Evolutionary conservation across 176 grass and related monocot genomes (phyloP).

Genomic region (Saccharum officinarum): DNA sequence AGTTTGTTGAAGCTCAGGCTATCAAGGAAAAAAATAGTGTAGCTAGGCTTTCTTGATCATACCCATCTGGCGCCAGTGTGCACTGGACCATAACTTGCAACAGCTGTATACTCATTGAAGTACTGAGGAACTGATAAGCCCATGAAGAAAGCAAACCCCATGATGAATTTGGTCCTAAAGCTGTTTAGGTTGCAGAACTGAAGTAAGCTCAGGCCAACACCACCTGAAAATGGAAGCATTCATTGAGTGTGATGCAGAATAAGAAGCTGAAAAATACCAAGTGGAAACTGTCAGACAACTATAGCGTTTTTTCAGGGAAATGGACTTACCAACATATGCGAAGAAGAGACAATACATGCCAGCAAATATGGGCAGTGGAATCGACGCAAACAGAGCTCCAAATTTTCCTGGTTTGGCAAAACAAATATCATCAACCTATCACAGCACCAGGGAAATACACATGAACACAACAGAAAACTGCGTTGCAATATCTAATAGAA

Average conservation of each 20-base stretch:
- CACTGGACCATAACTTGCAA: slow-evolving; percentile 80
- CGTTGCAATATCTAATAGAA: not conserved
- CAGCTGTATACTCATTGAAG: slow-evolving; percentile 87
- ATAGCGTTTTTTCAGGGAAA: not conserved
- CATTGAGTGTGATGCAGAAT: not conserved
- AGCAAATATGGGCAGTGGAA: slow-evolving; percentile 85
- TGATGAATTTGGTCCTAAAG: slow-evolving; percentile 93
- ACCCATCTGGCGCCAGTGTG: slow-evolving; percentile 93
- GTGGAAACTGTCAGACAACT: not conserved
- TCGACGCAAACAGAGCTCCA: slow-evolving; percentile 88
- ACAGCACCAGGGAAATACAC: not conserved
- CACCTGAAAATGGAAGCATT: slow-evolving; percentile 47
- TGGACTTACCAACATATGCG: slow-evolving; percentile 76
- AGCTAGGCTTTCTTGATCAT: slow-evolving; percentile 21
- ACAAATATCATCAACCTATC: slow-evolving; percentile 19
- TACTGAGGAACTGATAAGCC: slow-evolving; percentile 92
- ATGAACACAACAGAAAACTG: not conserved
- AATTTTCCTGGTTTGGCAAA: slow-evolving; percentile 73
- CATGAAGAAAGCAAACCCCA: slow-evolving; percentile 90
- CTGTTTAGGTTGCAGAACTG: slow-evolving; percentile 95
- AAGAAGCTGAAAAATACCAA: not conserved
- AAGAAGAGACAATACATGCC: slow-evolving; percentile 90
- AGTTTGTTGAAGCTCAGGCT: not conserved
- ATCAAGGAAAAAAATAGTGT: not conserved
- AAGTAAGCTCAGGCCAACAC: slow-evolving; percentile 70